A percentile compares a stretch with the other conserved stretches of the same genome.
Conservation (phyloP, 495 filamentous ascomycete genomes). For the Bacidia rubella region DNA sequence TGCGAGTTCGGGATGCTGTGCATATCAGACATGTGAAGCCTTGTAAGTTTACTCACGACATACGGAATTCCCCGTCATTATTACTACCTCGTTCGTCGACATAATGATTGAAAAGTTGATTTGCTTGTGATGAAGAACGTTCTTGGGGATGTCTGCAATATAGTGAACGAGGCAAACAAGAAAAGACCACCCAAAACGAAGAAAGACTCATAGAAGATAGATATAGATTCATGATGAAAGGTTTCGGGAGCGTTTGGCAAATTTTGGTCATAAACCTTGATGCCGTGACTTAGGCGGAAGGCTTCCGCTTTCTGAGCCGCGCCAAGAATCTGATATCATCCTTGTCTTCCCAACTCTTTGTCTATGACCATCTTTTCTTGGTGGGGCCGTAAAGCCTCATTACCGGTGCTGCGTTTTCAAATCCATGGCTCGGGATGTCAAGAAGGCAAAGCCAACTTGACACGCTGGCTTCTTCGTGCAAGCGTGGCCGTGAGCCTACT, state of each 20-base stretch:
- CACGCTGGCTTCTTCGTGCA: no score
- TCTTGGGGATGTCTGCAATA: background rate
- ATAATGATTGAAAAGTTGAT: background rate
- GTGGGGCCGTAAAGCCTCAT: no score
- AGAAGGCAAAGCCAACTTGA: no score
- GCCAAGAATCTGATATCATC: no score
- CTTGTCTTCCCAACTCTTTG: no score
- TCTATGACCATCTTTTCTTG: no score
- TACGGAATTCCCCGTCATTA: conserved; percentile 6
- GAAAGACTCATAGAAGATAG: background rate
- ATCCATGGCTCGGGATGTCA: no score
- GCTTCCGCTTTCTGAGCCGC: no score
- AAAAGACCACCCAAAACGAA: background rate
- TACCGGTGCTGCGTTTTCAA: no score
- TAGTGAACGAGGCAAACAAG: background rate
- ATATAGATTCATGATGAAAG: background rate
- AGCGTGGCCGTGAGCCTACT: no score
- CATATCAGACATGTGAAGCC: conserved; percentile 28
- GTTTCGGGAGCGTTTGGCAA: background rate
- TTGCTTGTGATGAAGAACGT: background rate
- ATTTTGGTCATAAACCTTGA: no score
- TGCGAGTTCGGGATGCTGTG: conserved; percentile 86
- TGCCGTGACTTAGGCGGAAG: no score
- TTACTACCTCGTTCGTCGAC: conserved; percentile 6
- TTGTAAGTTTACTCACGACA: background rate